phyloP scores from a whole-genome alignment of 2,329 filamentous ascomycete genomes.

The Phoma sp. region DNA sequence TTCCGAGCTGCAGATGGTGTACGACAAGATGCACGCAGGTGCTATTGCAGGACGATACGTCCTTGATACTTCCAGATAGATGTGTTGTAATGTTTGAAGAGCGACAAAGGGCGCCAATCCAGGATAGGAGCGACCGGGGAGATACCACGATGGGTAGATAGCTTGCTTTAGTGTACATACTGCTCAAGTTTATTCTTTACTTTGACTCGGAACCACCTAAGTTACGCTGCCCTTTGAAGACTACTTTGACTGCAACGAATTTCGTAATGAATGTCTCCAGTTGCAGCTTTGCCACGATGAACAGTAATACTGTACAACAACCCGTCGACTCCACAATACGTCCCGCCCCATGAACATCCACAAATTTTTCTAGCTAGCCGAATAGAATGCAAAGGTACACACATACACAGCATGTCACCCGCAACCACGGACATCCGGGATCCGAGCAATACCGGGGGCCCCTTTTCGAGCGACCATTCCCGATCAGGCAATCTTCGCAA shows the following conservation, averaged over 20 bases:
- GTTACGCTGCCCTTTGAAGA: no score
- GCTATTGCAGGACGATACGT: slow-evolving; percentile 81
- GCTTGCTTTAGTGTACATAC: slow-evolving; percentile 17
- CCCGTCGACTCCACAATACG: no score
- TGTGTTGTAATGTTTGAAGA: background rate
- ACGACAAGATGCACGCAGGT: slow-evolving; percentile 69
- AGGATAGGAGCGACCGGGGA: slow-evolving; percentile 9
- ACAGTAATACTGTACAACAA: no score
- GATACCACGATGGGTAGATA: slow-evolving; percentile 3
- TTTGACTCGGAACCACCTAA: background rate
- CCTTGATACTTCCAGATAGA: slow-evolving; percentile 65
- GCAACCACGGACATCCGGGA: background rate
- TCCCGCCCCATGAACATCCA: no score
- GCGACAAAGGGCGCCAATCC: slow-evolving; percentile 3
- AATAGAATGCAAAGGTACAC: no score
- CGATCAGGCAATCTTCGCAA: background rate
- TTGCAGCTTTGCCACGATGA: no score
- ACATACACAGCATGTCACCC: background rate
- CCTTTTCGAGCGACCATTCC: background rate
- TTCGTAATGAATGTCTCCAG: no score
- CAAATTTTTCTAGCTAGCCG: no score
- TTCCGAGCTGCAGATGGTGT: slow-evolving; percentile 80
- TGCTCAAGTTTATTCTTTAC: background rate
- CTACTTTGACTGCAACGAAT: no score
- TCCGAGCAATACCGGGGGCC: background rate